Base-by-base conservation (phyloP, 768 basidiomycete species). In the Postia placenta region DNA sequence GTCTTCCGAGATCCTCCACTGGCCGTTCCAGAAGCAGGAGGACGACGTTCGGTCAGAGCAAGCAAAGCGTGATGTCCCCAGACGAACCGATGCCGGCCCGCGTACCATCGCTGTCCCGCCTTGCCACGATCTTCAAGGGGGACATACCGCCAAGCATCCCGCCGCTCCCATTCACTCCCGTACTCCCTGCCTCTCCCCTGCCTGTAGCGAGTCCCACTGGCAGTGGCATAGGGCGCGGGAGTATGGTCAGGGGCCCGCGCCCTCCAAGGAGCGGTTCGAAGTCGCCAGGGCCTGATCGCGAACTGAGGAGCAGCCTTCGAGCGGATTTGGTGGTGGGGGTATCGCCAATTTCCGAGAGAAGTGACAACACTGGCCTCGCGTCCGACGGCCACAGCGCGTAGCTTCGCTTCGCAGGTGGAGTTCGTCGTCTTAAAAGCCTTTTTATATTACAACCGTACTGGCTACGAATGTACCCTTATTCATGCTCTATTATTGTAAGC, bases 31-130 rank as follows among this genome's bases (percentile, higher is more conserved):
- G 7, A 30, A 47, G 11, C 23, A 49, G 26, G 24, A 17, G 48
- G 23, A n/a, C 15, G 3, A 49, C 48, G 7, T 49, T 49, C 40
- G 48, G 48, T 17, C 46, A 47, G 19, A 24, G 15, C 11, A 11
- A 4, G 33, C 38, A 19, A 6, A 39, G 38, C 17, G 38, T 39
- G 15, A 39, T 9, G 17, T 39, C 38, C 11, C 12, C 15, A 39
- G 38, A 39, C 6, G 12, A 9, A 35, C 33, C 9, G 33, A 35
- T n/a, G 33, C 9, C 33, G 9, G 7, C 20, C 38, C 38, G 38
- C 19, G 19, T 39, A 9, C 12, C 38, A 39, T 39, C 17, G 38
- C 9, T 6, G 38, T 39, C 11, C 15, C 38, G 7, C 38, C 38
- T 14, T n/a, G 17, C 11, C 38, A 39, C 38, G 30, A 14, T 39